A percentile compares a stretch with the other conserved stretches of the same genome.
Conservation (phyloP, 345 rosid genomes). For the Murraya koenigii region DNA sequence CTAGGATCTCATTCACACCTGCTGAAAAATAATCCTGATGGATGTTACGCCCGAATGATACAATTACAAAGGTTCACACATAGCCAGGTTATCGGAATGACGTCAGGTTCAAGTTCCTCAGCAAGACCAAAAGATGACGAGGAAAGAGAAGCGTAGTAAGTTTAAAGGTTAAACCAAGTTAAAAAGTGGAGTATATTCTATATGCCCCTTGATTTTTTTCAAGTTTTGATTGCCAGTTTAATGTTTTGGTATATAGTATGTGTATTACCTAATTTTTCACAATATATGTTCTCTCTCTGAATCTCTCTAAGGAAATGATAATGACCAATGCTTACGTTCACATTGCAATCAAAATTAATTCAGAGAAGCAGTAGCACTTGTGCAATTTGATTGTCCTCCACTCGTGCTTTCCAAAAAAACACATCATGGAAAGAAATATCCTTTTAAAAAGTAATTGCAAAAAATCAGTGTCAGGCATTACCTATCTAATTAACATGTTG, state of each 20-base stretch:
- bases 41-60: slow-evolving; percentile 86
- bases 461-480: slow-evolving; percentile 1
- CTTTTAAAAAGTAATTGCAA: slow-evolving; percentile 21
- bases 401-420: slow-evolving; percentile 11
- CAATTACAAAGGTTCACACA: slow-evolving; percentile 93
- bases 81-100: slow-evolving; percentile 79
- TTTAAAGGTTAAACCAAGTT: slow-evolving; percentile 19
- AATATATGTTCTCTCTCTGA: slow-evolving; percentile 25
- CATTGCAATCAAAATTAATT: neutral
- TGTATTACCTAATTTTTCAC: slow-evolving; percentile 38
- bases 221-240: slow-evolving; percentile 21
- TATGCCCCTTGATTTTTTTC: slow-evolving; percentile 29
- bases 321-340: slow-evolving; percentile 16
- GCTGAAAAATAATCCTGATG: slow-evolving; percentile 79
- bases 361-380: slow-evolving; percentile 13
- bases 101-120: slow-evolving; percentile 79
- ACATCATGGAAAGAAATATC: neutral
- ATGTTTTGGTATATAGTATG: slow-evolving; percentile 44
- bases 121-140: slow-evolving; percentile 61
- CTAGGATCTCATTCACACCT: slow-evolving; percentile 92
- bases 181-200: slow-evolving; percentile 24
- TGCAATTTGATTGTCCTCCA: slow-evolving; percentile 7
- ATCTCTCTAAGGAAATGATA: slow-evolving; percentile 37
- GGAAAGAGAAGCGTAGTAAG: slow-evolving; percentile 42
- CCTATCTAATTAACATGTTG: neutral